A percentile compares a stretch with the other conserved stretches of the same genome.
Conservation (phyloP, 129 eudicot species). For the Erigeron canadensis region DNA sequence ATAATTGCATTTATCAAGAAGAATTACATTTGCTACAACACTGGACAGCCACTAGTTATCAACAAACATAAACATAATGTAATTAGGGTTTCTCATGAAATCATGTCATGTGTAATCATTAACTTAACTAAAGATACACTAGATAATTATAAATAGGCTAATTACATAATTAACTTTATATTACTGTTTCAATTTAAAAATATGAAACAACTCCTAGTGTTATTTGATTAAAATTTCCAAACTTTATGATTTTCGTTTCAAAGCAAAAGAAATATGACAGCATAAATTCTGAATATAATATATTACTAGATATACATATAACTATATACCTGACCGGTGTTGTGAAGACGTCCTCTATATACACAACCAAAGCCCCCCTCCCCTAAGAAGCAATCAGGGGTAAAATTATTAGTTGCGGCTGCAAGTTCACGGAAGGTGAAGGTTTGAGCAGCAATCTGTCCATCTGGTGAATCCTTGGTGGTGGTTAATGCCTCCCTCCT, state of each 20-base stretch:
- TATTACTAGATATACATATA: not conserved
- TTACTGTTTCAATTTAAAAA: no score
- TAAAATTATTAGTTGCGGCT: conserved; percentile 59
- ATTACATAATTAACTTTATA: no score
- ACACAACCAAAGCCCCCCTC: conserved; percentile 93
- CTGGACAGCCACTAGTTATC: not conserved
- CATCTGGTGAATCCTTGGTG: conserved; percentile 20
- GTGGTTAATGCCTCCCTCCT: conserved; percentile 33
- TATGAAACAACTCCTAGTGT: no score
- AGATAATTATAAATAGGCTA: not conserved
- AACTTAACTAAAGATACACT: not conserved
- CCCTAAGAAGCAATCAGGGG: conserved; percentile 57
- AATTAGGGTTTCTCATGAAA: not conserved
- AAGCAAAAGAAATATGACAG: not conserved
- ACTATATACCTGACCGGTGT: conserved; percentile 31
- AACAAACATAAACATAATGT: not conserved
- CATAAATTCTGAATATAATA: not conserved
- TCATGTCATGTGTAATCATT: not conserved
- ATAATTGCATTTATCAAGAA: no score
- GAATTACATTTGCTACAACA: not conserved
- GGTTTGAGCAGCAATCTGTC: conserved; percentile 32
- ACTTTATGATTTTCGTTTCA: no score
- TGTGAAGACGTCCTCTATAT: conserved; percentile 68
- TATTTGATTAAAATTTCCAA: no score
- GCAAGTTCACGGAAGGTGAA: conserved; percentile 77